Evolutionary conservation across 306 rosid species (phyloP).

Genomic region (Cucurbita moschata): DNA sequence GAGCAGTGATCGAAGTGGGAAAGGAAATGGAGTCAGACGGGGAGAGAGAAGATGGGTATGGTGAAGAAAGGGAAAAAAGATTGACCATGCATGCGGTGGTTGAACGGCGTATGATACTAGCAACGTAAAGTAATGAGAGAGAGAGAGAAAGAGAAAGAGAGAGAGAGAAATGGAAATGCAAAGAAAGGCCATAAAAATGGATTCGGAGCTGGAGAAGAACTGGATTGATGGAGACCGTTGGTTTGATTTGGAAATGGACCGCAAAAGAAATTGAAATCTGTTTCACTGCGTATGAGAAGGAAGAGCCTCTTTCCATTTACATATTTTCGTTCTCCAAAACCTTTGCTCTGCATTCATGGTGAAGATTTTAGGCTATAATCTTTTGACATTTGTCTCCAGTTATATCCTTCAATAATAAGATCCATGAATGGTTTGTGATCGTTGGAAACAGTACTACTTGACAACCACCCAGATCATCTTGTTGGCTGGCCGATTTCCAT

Average conservation of each 20-base stretch:
- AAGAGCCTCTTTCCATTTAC: background rate
- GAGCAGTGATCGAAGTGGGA: background rate
- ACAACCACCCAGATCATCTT: background rate
- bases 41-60: background rate
- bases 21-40: background rate
- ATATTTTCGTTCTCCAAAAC: background rate
- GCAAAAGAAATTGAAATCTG: background rate
- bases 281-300: background rate
- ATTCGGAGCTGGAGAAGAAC: background rate
- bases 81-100: background rate
- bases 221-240: constrained; percentile 1
- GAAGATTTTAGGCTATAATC: background rate
- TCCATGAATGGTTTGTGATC: background rate
- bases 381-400: background rate
- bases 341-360: background rate
- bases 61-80: background rate
- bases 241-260: background rate
- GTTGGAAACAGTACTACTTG: background rate
- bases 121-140: background rate
- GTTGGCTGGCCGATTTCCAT: background rate
- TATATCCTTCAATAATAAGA: background rate
- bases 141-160: background rate
- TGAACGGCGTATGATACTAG: background rate
- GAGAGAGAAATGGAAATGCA: background rate
- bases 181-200: background rate